Evolutionary conservation across 75 land plant genomes (phyloP).

Genomic region (Pinus tabuliformis): DNA sequence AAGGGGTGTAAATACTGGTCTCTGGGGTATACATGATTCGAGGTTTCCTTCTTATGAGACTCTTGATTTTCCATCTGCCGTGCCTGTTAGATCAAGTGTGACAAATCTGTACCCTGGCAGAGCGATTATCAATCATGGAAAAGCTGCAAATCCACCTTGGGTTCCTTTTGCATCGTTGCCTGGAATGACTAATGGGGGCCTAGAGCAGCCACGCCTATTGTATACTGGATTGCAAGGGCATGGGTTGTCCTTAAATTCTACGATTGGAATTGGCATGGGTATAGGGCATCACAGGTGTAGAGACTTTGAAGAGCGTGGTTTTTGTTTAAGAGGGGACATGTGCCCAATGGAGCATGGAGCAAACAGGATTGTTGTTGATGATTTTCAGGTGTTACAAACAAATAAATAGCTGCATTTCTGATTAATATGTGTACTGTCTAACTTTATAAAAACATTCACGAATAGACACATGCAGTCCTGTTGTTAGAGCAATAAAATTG

Average conservation of each 20-base stretch:
- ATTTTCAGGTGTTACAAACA: constrained; percentile 77
- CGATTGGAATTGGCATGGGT: constrained; percentile 48
- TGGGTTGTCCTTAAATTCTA: constrained; percentile 2
- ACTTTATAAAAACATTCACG: not conserved
- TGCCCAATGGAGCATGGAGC: constrained; percentile 99
- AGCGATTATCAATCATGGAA: constrained; percentile 48
- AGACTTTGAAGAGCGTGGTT: constrained; percentile 98
- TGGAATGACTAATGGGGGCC: constrained; percentile 52
- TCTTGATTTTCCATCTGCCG: constrained; percentile 50
- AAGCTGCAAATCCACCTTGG: constrained; percentile 52
- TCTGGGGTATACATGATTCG: constrained; percentile 51
- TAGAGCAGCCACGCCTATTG: constrained; percentile 66
- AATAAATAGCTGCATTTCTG: not conserved
- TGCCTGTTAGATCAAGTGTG: constrained; percentile 39
- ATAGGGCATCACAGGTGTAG: constrained; percentile 66
- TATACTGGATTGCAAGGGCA: constrained; percentile 46
- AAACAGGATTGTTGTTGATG: constrained; percentile 96
- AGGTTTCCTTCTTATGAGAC: constrained; percentile 49
- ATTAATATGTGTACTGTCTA: not conserved
- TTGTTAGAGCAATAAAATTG: not conserved
- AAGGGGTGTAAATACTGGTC: constrained; percentile 40
- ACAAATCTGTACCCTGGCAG: constrained; percentile 54
- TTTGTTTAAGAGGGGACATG: constrained; percentile 94
- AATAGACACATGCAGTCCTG: not conserved
- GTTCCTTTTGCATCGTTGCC: constrained; percentile 51